These are phyloP conservation scores for Lichenothelia convexa DNA, from an alignment of 495 filamentous ascomycete genomes.

Conservation along the genomic window DNA sequence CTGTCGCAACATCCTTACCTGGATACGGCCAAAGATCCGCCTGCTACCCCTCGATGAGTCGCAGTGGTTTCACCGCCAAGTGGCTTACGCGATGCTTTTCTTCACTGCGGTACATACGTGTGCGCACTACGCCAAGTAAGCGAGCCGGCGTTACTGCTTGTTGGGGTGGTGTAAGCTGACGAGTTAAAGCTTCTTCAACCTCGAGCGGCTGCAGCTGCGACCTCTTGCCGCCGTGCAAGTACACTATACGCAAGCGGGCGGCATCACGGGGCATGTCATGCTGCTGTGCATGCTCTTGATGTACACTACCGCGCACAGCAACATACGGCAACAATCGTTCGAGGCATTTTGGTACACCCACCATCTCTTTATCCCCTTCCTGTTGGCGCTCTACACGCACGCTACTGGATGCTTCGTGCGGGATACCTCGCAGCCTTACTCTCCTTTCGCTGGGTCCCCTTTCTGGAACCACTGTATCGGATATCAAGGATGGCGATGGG, in stretches of 20 bases:
- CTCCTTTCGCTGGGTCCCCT: constrained; percentile 58
- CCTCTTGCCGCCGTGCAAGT: constrained; percentile 73
- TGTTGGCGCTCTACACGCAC: constrained; percentile 87
- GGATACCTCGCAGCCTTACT: constrained; percentile 40
- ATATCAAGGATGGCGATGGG: constrained; percentile 96
- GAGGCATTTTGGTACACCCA: constrained; percentile 99
- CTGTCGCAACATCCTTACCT: constrained; percentile 75
- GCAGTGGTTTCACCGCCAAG: constrained; percentile 91
- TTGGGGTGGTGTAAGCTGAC: neutral
- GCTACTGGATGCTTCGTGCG: constrained; percentile 79
- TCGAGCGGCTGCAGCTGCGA: constrained; percentile 72
- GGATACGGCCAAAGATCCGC: constrained; percentile 67
- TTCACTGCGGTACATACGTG: constrained; percentile 62
- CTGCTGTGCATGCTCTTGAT: constrained; percentile 96
- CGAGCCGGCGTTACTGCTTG: constrained; percentile 9
- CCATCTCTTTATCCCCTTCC: constrained; percentile 90
- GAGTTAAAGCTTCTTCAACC: constrained; percentile 70
- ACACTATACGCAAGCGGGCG: constrained; percentile 75
- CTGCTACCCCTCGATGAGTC: constrained; percentile 88
- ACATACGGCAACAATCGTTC: constrained; percentile 89
- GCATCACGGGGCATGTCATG: constrained; percentile 96
- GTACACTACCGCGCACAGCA: constrained; percentile 86
- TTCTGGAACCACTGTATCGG: constrained; percentile 94
- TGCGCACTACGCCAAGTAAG: constrained; percentile 91
- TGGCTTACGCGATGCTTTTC: constrained; percentile 73